Evolutionary conservation across 768 basidiomycete species (phyloP).

Genomic region (Amanita muscaria): DNA sequence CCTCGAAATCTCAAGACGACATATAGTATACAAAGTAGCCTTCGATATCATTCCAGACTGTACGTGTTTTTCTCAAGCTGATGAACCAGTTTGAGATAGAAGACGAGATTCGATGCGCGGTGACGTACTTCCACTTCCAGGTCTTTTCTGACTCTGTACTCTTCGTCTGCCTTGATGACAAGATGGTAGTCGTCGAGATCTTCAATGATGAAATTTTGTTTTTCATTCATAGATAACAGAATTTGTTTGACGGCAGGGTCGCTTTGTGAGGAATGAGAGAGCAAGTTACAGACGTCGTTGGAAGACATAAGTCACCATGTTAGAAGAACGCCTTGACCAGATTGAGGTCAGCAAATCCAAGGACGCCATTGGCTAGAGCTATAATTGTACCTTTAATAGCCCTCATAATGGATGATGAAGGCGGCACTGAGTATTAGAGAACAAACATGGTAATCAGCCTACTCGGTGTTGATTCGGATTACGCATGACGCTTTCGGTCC

Average conservation of each 20-base stretch:
- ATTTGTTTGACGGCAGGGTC: conserved; percentile 90
- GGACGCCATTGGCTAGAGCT: conserved; percentile 12
- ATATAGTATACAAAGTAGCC: neutral
- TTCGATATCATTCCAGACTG: conserved; percentile 39
- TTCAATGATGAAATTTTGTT: conserved; percentile 73
- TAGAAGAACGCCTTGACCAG: conserved; percentile 28
- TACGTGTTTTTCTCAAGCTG: conserved; percentile 86
- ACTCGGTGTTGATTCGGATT: too few relatives aligned
- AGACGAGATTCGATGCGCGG: neutral
- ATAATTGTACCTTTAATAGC: conserved; percentile 60
- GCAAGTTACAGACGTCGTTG: neutral
- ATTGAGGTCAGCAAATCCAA: neutral
- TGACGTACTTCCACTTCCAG: conserved; percentile 65
- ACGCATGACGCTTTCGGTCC: too few relatives aligned
- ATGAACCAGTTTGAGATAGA: neutral
- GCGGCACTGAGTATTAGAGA: neutral
- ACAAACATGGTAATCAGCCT: neutral
- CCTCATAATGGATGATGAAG: conserved; percentile 33
- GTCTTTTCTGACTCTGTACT: conserved; percentile 62
- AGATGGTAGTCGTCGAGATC: conserved; percentile 81
- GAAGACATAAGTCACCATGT: conserved; percentile 41
- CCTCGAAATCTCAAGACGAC: too few relatives aligned
- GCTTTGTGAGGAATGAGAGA: conserved; percentile 27
- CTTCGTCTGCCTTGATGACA: conserved; percentile 76
- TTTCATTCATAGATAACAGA: conserved; percentile 74